Evolutionary conservation across 352 stramenopile genomes (phyloP).

Genomic region (Phytophthora sansomeana): DNA sequence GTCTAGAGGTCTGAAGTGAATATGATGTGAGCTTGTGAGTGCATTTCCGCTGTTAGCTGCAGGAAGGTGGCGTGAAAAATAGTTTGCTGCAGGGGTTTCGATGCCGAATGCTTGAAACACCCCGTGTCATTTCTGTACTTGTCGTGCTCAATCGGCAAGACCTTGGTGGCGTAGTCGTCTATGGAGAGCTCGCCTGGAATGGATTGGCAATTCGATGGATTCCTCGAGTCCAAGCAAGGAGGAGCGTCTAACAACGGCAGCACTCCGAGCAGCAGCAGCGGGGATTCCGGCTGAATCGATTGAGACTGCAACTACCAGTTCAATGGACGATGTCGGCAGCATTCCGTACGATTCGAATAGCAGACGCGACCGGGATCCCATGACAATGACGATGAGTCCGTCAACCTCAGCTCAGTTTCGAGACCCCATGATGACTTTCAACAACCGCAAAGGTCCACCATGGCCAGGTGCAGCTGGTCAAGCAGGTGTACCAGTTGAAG

Average conservation of each 20-base stretch:
- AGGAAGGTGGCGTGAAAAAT: slow-evolving; percentile 26
- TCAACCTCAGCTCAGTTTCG: slow-evolving; percentile 57
- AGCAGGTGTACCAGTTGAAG: not conserved
- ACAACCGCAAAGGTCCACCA: slow-evolving; percentile 42
- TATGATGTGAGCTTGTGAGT: slow-evolving; percentile 15
- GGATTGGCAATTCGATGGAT: slow-evolving; percentile 48
- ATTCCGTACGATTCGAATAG: slow-evolving; percentile 21
- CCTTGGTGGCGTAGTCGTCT: not conserved
- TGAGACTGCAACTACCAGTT: slow-evolving; percentile 30
- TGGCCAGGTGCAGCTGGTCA: slow-evolving; percentile 23
- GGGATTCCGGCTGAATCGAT: slow-evolving; percentile 29
- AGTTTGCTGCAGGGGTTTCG: slow-evolving; percentile 27
- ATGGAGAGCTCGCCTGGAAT: slow-evolving; percentile 17
- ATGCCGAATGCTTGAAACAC: slow-evolving; percentile 18
- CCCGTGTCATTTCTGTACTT: slow-evolving; percentile 16
- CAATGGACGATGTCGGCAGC: slow-evolving; percentile 20
- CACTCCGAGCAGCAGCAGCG: slow-evolving; percentile 19
- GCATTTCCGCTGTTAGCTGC: not conserved
- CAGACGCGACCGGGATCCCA: slow-evolving; percentile 27
- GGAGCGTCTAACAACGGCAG: slow-evolving; percentile 23
- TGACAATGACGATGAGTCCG: slow-evolving; percentile 73
- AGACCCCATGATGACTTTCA: slow-evolving; percentile 58
- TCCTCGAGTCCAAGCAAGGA: slow-evolving; percentile 29
- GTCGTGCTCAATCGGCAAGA: slow-evolving; percentile 8
- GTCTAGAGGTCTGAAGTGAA: slow-evolving; percentile 9